phyloP scores from a whole-genome alignment of 78 protist genomes.

The Pigoraptor vietnamica region DNA sequence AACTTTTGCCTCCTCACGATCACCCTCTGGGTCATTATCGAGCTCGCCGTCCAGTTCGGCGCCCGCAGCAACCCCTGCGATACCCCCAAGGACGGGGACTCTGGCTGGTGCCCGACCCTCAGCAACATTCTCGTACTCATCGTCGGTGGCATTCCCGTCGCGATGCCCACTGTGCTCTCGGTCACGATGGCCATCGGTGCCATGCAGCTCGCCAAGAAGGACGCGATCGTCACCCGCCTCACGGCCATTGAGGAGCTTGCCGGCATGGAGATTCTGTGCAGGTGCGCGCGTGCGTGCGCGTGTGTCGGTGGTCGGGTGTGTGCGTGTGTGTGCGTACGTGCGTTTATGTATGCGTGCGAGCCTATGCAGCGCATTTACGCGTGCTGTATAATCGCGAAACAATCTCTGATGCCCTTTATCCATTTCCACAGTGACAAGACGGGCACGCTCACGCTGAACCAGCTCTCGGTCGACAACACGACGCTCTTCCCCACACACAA shows the following conservation, averaged over 20 bases:
- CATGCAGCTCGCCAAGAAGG: constrained; percentile 52
- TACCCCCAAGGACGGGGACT: neutral
- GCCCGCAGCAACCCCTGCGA: constrained; percentile 12
- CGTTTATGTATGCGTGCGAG: too few species aligned
- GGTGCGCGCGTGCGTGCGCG: too few species aligned
- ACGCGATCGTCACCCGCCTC: constrained; percentile 77
- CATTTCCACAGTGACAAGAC: constrained; percentile 96
- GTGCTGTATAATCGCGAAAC: too few species aligned
- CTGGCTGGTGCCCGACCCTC: constrained; percentile 45
- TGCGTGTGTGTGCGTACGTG: too few species aligned
- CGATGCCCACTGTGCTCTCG: constrained; percentile 78
- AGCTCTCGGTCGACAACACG: constrained; percentile 74
- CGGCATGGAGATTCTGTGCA: constrained; percentile 37
- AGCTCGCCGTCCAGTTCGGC: constrained; percentile 47
- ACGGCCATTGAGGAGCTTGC: constrained; percentile 58
- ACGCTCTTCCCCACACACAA: neutral
- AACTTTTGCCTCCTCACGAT: constrained; percentile 56
- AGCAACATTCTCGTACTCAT: constrained; percentile 56
- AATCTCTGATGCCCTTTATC: too few species aligned
- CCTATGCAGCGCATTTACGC: too few species aligned
- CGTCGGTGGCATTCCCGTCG: constrained; percentile 76
- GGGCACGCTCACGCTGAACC: constrained; percentile 91
- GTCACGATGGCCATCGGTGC: constrained; percentile 86
- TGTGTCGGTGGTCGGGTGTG: too few species aligned
- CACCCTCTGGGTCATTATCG: constrained; percentile 51